These are phyloP conservation scores for Pyrus pyrifolia DNA, from an alignment of 306 rosid species.

Conservation along the genomic window DNA sequence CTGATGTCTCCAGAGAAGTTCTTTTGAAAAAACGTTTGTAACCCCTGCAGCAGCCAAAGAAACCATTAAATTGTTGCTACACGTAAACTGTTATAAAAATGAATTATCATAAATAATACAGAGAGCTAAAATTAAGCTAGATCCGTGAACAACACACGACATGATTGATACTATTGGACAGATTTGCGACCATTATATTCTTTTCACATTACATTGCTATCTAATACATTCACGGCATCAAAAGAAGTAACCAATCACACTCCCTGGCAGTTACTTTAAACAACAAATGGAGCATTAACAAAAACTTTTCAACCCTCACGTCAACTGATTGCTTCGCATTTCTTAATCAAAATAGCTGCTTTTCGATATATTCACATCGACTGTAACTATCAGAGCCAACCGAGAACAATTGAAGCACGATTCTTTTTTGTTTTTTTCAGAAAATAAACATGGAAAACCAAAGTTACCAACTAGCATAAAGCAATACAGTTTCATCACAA, in stretches of 20 bases:
- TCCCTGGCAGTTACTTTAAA: not conserved
- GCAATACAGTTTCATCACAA: not conserved
- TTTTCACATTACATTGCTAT: not conserved
- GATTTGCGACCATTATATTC: not conserved
- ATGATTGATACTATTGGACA: not conserved
- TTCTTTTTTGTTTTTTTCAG: too few species aligned
- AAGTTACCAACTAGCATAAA: not conserved
- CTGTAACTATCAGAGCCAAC: too few species aligned
- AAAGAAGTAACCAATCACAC: not conserved
- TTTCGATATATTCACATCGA: not conserved
- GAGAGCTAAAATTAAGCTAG: not conserved
- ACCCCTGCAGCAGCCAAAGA: constrained; percentile 54
- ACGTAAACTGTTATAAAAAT: constrained; percentile 7
- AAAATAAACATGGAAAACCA: not conserved
- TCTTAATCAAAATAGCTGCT: not conserved
- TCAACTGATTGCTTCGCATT: not conserved
- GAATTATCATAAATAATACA: not conserved
- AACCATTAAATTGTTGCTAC: constrained; percentile 5
- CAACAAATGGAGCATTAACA: not conserved
- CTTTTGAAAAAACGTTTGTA: constrained; percentile 78
- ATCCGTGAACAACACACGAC: not conserved
- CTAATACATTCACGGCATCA: not conserved
- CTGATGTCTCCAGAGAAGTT: constrained; percentile 61
- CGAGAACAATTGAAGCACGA: not conserved
- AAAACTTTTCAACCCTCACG: not conserved